Evolutionary conservation across 106 monocot species (phyloP).

Genomic region (Iris macrosiphon): DNA sequence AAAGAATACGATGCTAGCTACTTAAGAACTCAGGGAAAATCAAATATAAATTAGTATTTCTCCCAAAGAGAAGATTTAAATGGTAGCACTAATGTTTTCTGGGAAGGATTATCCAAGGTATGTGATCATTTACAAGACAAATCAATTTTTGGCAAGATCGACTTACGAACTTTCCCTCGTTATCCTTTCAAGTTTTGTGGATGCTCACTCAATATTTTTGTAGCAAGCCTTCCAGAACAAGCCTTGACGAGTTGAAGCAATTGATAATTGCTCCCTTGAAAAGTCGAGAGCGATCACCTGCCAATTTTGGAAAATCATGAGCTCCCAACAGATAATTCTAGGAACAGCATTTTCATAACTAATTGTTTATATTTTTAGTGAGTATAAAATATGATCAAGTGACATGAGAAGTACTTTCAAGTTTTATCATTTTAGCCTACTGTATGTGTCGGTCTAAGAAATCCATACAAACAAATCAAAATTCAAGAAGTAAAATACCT

Average conservation of each 20-base stretch:
- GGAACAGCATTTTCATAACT: neutral
- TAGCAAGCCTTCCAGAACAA: conserved; percentile 67
- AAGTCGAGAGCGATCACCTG: conserved; percentile 89
- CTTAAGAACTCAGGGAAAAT: neutral
- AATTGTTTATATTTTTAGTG: neutral
- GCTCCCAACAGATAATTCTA: neutral
- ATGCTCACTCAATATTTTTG: conserved; percentile 77
- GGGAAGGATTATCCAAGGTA: too few relatives aligned
- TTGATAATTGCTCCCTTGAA: conserved; percentile 52
- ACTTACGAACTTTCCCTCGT: neutral
- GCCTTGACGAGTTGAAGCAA: conserved; percentile 59
- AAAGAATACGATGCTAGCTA: neutral
- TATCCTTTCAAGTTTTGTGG: neutral
- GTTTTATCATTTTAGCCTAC: neutral
- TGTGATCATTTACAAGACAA: too few relatives aligned
- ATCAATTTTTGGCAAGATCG: too few relatives aligned
- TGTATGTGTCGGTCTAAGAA: neutral
- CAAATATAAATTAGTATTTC: too few relatives aligned
- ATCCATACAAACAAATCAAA: too few relatives aligned
- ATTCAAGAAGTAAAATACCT: too few relatives aligned
- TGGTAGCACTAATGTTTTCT: too few relatives aligned
- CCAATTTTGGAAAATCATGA: conserved; percentile 4
- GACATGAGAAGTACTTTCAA: neutral
- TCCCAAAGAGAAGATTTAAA: too few relatives aligned
- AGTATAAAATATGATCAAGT: neutral